A percentile compares a stretch with the other conserved stretches of the same genome.
Conservation (phyloP, 2,329 filamentous ascomycete species). For the Drechmeria coniospora region DNA sequence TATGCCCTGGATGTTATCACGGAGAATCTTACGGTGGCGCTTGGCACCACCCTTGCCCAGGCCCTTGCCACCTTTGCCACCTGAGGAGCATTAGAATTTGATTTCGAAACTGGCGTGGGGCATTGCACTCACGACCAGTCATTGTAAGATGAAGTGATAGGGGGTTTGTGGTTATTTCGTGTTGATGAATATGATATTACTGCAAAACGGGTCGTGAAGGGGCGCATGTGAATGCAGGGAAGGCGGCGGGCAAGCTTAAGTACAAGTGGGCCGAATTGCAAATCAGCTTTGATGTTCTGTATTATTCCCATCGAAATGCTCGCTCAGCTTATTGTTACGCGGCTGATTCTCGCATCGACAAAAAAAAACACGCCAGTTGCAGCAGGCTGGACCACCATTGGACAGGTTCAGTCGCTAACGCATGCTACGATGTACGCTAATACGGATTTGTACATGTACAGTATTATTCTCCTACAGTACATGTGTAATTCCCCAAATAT, state of each 20-base stretch:
- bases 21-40: constrained; percentile 97
- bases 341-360: not conserved
- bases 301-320: too few relatives aligned
- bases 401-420: too few relatives aligned
- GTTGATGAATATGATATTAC: too few relatives aligned
- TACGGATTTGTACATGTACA: too few relatives aligned
- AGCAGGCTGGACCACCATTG: too few relatives aligned
- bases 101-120: not conserved
- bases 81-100: constrained; percentile 37
- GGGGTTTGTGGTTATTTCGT: constrained; percentile 3
- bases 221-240: constrained; percentile 6
- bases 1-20: constrained; percentile 99
- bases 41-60: constrained; percentile 97
- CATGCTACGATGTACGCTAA: too few relatives aligned
- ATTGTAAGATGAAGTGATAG: constrained; percentile 10
- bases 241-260: constrained; percentile 21
- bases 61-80: constrained; percentile 92
- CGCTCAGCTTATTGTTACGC: too few relatives aligned
- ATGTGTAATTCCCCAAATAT: too few relatives aligned
- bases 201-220: constrained; percentile 8
- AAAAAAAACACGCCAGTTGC: constrained; percentile 1
- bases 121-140: constrained; percentile 19
- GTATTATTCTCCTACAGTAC: too few relatives aligned
- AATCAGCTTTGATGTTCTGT: too few relatives aligned
- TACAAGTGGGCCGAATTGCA: constrained; percentile 21